phyloP scores from a whole-genome alignment of 192 early-diverging fungal species.

The Umbelopsis sp. region DNA sequence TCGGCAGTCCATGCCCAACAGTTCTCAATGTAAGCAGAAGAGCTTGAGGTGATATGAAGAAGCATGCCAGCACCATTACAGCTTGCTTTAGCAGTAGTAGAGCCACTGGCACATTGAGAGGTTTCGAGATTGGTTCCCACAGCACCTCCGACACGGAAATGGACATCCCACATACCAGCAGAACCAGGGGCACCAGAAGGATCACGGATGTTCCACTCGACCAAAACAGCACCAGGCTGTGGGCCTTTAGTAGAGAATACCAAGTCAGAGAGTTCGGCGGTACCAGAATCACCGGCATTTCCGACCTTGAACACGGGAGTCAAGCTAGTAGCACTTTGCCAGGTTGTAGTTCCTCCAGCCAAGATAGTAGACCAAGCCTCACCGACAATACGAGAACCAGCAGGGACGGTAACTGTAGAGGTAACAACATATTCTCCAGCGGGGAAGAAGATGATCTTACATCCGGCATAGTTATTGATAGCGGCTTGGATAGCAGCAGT shows the following conservation, averaged over 20 bases:
- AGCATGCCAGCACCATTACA: conserved; percentile 33
- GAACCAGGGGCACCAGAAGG: conserved; percentile 23
- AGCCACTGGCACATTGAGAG: conserved; percentile 25
- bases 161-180: conserved; percentile 47
- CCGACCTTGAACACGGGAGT: conserved; percentile 44
- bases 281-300: conserved; percentile 41
- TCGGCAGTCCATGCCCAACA: conserved; percentile 48
- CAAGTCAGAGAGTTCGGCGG: conserved; percentile 42
- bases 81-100: conserved; percentile 2
- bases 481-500: conserved; percentile 40
- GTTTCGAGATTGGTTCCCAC: conserved; percentile 33
- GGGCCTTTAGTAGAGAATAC: conserved; percentile 27
- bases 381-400: conserved; percentile 37
- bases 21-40: conserved; percentile 48
- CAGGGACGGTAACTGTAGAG: conserved; percentile 40
- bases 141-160: conserved; percentile 47
- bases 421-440: conserved; percentile 40
- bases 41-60: conserved; percentile 36
- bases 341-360: conserved; percentile 33
- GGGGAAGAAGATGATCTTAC: conserved; percentile 44
- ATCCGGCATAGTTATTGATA: conserved; percentile 28
- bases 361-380: conserved; percentile 46
- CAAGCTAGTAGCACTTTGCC: conserved; percentile 26
- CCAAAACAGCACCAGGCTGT: conserved; percentile 41
- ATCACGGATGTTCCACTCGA: conserved; percentile 44